Evolutionary conservation across 2,329 filamentous ascomycete genomes (phyloP), one percentile per base, ranked within the genome.

Genomic region (Monosporascus sp.): DNA sequence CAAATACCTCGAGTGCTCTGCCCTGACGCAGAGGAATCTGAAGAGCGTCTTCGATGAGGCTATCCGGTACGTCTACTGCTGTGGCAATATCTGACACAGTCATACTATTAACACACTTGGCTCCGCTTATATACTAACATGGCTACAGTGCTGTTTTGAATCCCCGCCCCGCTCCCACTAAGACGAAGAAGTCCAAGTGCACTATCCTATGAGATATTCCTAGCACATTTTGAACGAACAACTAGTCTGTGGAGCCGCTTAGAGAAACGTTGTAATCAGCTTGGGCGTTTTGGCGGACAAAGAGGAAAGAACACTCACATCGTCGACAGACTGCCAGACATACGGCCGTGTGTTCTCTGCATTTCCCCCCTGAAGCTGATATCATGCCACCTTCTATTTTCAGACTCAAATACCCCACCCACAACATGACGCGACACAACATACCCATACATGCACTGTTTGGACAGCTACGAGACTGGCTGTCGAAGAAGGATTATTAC

Each of bases 1-100:
- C 75, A 97, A 97, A 76, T 99, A 99, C 74, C 82, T 97, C 42
- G 94, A 99, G 75, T 99, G 94, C 76, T 97, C 94, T 50, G 94
- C 94, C 47, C 78, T 99, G 62, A 99, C 94, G 38, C 94, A 97
- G 78, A 82, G 93, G 67, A 97, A 97, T 72, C 74, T 99, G 64
- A 99, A 99, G 85, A 96, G 90, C 66, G 94, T 99, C 48, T 99
- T 99, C 69, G 94, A 99, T 68, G 93, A 97, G 75, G 94, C 94
- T 36, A 99, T 99, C 69, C 87, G 94, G 94, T 97, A 76, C 64
- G 86, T 74, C 42, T n/a, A 11, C 38, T n/a, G 18, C 34, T 47
- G 48, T 42, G 55, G 48, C 52, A 42, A 41, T 20, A 7, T 18
- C 11, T 8, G 5, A n/a, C 25, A 8, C 22, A 22, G 6, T 5